phyloP scores from a whole-genome alignment of 1,284 basidiomycete species.

The Boletus nobilissimus region DNA sequence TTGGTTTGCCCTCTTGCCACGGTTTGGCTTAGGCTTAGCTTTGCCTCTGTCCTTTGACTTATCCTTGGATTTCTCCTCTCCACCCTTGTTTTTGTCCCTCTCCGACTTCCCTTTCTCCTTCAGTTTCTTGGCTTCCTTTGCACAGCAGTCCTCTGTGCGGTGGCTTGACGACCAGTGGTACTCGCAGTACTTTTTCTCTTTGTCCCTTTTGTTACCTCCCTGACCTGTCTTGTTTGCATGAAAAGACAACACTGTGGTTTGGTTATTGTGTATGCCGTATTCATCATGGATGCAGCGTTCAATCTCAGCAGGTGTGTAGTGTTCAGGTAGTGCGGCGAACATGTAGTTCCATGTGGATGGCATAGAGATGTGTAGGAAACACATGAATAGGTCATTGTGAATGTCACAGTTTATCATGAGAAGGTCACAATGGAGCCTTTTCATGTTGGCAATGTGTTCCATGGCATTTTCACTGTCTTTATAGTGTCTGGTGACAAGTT shows the following conservation, averaged over 20 bases:
- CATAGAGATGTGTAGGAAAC: slow-evolving; percentile 28
- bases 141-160: background rate
- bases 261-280: background rate
- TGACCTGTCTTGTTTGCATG: background rate
- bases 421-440: background rate
- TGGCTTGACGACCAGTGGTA: background rate
- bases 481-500: background rate
- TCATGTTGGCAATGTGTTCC: background rate
- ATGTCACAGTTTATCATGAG: background rate
- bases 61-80: background rate
- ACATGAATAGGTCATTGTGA: background rate
- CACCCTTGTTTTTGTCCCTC: background rate
- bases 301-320: slow-evolving; percentile 8
- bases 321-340: slow-evolving; percentile 7
- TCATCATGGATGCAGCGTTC: slow-evolving; percentile 9
- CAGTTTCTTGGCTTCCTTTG: background rate
- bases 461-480: background rate
- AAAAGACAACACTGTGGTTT: background rate
- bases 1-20: background rate
- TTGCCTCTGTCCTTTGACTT: too few species aligned
- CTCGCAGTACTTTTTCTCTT: background rate
- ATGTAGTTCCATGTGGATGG: slow-evolving; percentile 14
- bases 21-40: background rate
- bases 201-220: background rate
- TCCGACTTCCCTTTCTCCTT: background rate